Percentiles rank a stretch among this genome's conserved stretches.
phyloP scores from a whole-genome alignment of 2,329 filamentous ascomycete genomes.

The Dactylellina haptotyla region DNA sequence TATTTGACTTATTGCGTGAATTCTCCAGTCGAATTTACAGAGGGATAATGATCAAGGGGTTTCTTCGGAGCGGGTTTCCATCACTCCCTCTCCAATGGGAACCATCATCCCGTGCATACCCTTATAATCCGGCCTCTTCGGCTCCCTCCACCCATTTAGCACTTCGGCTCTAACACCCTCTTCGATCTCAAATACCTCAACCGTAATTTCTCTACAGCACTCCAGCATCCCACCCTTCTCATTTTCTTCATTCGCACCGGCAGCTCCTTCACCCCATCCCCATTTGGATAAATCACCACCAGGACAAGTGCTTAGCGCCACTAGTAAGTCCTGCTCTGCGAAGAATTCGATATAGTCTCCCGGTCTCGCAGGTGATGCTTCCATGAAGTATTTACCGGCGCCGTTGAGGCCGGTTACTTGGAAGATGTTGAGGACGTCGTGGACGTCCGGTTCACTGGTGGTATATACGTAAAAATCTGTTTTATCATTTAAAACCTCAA shows the following conservation, averaged over 20 bases:
- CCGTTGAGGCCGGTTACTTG: slow-evolving; percentile 82
- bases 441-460: slow-evolving; percentile 74
- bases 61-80: background rate
- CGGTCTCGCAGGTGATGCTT: slow-evolving; percentile 67
- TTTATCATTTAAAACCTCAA: too few relatives aligned
- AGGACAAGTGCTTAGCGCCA: slow-evolving; percentile 65
- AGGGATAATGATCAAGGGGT: background rate
- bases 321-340: slow-evolving; percentile 78
- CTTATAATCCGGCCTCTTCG: slow-evolving; percentile 14
- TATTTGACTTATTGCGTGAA: background rate
- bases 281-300: slow-evolving; percentile 35
- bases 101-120: slow-evolving; percentile 30
- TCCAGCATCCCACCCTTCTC: slow-evolving; percentile 11
- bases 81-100: slow-evolving; percentile 6
- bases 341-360: slow-evolving; percentile 78
- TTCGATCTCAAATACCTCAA: slow-evolving; percentile 27
- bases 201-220: slow-evolving; percentile 32
- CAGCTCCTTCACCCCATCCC: slow-evolving; percentile 27
- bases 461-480: background rate
- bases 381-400: slow-evolving; percentile 80
- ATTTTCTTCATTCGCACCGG: background rate
- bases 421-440: slow-evolving; percentile 87
- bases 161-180: background rate
- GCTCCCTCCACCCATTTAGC: slow-evolving; percentile 17
- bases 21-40: background rate